A percentile compares a stretch with the other conserved stretches of the same genome.
Conservation (phyloP, 2,329 filamentous ascomycete genomes). For the Sclerotinia subarctica region DNA sequence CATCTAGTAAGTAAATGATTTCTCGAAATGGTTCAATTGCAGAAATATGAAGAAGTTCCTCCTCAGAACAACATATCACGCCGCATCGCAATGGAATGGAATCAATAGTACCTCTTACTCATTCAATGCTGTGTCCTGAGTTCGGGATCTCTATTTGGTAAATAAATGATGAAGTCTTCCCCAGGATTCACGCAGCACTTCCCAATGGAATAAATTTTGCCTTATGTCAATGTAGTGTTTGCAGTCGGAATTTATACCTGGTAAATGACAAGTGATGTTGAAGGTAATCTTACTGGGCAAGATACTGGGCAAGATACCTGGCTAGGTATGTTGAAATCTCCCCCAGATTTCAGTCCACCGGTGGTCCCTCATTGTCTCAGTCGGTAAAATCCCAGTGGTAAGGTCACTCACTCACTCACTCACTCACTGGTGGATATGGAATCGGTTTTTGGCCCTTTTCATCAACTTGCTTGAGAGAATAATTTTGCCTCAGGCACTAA, state of each 20-base stretch:
- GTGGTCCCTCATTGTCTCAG: background rate
- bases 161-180: background rate
- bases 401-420: too few relatives aligned
- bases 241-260: background rate
- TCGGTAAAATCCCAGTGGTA: conserved; percentile 5
- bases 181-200: background rate
- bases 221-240: background rate
- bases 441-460: background rate
- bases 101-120: background rate
- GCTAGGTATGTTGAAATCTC: background rate
- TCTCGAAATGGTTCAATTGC: background rate
- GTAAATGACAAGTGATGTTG: background rate
- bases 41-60: background rate
- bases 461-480: too few relatives aligned
- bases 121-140: background rate
- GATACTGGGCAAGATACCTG: too few relatives aligned
- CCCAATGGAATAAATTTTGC: background rate
- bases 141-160: background rate
- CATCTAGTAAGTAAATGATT: background rate
- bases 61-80: background rate
- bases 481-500: background rate
- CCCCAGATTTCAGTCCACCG: background rate
- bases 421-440: too few relatives aligned
- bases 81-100: background rate
- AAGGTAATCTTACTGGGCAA: background rate